Base-by-base conservation (phyloP, 2,329 filamentous ascomycete species). In the Xylogone sp. region DNA sequence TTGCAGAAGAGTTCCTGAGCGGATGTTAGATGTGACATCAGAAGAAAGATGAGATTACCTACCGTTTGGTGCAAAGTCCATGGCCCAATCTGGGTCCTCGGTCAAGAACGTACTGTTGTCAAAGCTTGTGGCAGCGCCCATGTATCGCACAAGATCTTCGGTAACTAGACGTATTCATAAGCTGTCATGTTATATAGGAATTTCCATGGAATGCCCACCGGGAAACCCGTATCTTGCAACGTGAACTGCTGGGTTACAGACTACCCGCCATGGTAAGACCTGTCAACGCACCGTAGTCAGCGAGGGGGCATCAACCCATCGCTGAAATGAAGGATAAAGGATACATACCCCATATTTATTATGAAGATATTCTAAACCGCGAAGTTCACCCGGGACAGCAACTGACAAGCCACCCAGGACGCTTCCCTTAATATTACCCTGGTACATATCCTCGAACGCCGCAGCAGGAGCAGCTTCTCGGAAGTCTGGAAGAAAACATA, bases 391-490 rank as follows among this genome's bases (percentile, higher is more conserved):
- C 0, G 88, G 88, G 0, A 92, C 79, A 42, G 76, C 87, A 24
- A 81, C 81, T 1, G 88, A 86, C 27, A 96, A 71, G 0, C 90
- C 91, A 2, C 89, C 88, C 22, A 74, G 75, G 1, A 93, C 73
- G 50, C 88, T 91, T 1, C 79, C 83, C 1, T 76, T 68, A 1
- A 78, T 74, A 56, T 94, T 86, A 50, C 83, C 83, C 52, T 81
- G 77, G 68, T 87, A 97, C 93, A 97, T 97, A 62, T 95, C 82
- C 68, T 91, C 77, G 57, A 78, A 84, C 0, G 91, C 88, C 0
- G 89, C 88, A 0, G 86, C 87, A 1, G 93, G 93, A 0, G 93
- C 93, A 0, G 87, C 83, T 68, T 97, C 93, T 45, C 93, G 79
- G 65, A 96, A 97, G 69, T 97, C 93, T 65, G 19, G 21, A 13